Percentiles rank a stretch among this genome's conserved stretches.
phyloP scores from a whole-genome alignment of 257 asterid species.

The Solanum commersonii region DNA sequence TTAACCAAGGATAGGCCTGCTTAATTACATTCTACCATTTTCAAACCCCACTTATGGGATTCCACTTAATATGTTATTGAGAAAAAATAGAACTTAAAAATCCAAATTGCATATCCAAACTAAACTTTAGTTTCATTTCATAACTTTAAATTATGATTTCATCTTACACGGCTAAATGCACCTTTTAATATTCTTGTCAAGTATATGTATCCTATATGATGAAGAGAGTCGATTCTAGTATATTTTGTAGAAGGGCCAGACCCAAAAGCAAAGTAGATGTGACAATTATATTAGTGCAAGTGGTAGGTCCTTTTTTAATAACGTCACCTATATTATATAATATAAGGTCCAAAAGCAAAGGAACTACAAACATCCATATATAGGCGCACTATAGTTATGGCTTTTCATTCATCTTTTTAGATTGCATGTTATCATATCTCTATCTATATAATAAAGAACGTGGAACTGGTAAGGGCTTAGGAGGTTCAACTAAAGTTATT shows the following conservation, averaged over 20 bases:
- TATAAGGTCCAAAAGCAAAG: background rate
- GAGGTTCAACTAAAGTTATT: background rate
- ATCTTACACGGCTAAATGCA: background rate
- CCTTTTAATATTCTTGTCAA: background rate
- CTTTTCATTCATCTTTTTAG: background rate
- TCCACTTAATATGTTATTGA: no score
- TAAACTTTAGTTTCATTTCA: no score
- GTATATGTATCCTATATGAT: background rate
- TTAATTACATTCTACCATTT: no score
- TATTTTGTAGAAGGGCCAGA: background rate
- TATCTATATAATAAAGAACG: background rate
- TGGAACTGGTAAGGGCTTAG: background rate
- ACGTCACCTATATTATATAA: background rate
- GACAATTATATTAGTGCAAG: background rate
- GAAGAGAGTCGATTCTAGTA: background rate
- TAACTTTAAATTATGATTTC: no score
- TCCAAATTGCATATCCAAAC: no score
- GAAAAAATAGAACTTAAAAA: no score
- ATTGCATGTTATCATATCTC: background rate
- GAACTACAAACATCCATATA: background rate
- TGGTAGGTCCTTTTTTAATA: background rate
- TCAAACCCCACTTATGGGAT: fast-evolving
- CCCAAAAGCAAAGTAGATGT: background rate
- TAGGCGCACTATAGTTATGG: background rate
- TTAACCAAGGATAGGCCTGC: no score